Percentiles rank a stretch among this genome's conserved stretches.
Conservation (phyloP, 257 asterid genomes). For the Gynochthodes officinalis region DNA sequence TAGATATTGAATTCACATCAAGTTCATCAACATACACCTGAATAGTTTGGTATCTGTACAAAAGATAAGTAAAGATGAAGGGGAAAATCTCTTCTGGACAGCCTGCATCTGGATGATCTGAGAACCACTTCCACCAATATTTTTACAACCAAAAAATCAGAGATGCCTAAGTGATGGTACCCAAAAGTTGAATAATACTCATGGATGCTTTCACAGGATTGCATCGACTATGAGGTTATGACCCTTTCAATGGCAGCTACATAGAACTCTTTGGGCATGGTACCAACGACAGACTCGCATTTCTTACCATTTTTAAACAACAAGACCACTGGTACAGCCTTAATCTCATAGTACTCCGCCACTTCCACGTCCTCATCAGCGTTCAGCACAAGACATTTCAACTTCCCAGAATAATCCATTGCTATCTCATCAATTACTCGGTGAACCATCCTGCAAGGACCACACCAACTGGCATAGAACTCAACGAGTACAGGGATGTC, state of each 20-base stretch:
- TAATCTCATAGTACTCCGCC: slow-evolving; percentile 66
- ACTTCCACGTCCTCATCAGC: slow-evolving; percentile 61
- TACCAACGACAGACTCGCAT: slow-evolving; percentile 56
- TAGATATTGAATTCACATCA: not conserved
- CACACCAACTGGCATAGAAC: slow-evolving; percentile 90
- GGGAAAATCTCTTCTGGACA: not conserved
- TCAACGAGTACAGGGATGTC: slow-evolving; percentile 78
- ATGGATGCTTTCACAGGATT: not conserved
- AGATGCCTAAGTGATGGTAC: not conserved
- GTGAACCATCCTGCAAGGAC: slow-evolving; percentile 93
- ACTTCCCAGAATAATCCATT: slow-evolving; percentile 62
- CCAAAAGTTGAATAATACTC: not conserved
- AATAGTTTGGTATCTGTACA: not conserved
- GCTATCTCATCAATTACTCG: slow-evolving; percentile 86
- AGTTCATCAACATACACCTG: not conserved
- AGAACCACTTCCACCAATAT: not conserved
- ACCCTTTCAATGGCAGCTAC: slow-evolving; percentile 76
- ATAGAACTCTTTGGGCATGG: slow-evolving; percentile 92
- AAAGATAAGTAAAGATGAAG: not conserved
- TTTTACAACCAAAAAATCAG: not conserved
- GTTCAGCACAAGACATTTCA: slow-evolving; percentile 65
- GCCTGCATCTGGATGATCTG: not conserved
- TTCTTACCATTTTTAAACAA: slow-evolving; percentile 79
- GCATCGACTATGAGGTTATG: slow-evolving; percentile 34
- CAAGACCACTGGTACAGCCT: slow-evolving; percentile 88